Conservation (phyloP, 257 asterid genomes). For the Mentha longifolia region DNA sequence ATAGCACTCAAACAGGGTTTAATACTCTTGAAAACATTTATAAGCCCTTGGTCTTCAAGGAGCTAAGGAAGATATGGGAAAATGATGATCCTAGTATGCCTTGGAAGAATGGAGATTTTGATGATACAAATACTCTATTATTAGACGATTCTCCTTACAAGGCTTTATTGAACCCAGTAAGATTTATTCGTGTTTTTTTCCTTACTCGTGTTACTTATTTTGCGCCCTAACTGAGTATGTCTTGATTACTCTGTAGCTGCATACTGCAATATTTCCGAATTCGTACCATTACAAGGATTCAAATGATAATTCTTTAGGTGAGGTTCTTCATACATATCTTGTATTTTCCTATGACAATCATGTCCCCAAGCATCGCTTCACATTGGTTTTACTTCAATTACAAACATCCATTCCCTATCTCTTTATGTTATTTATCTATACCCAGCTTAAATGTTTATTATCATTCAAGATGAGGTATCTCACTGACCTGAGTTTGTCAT, state of each 20-base stretch:
- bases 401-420: background rate
- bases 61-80: slow-evolving; percentile 79
- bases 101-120: slow-evolving; percentile 79
- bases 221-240: slow-evolving; percentile 25
- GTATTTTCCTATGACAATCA: slow-evolving; percentile 10
- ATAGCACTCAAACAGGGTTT: slow-evolving; percentile 69
- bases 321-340: slow-evolving; percentile 18
- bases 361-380: slow-evolving; percentile 9
- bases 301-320: slow-evolving; percentile 75
- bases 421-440: background rate
- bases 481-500: background rate
- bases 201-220: slow-evolving; percentile 9
- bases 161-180: slow-evolving; percentile 93
- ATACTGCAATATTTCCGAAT: slow-evolving; percentile 76
- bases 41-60: slow-evolving; percentile 90
- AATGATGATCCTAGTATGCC: slow-evolving; percentile 55
- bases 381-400: background rate
- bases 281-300: slow-evolving; percentile 50
- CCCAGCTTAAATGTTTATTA: background rate
- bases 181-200: slow-evolving; percentile 23
- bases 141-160: slow-evolving; percentile 98
- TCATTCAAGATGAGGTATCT: background rate
- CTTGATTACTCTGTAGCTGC: slow-evolving; percentile 48
- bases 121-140: slow-evolving; percentile 80
- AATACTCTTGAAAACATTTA: slow-evolving; percentile 68